A percentile compares a stretch with the other conserved stretches of the same genome.
Conservation (phyloP, 768 basidiomycete species). For the Suillus placidus region DNA sequence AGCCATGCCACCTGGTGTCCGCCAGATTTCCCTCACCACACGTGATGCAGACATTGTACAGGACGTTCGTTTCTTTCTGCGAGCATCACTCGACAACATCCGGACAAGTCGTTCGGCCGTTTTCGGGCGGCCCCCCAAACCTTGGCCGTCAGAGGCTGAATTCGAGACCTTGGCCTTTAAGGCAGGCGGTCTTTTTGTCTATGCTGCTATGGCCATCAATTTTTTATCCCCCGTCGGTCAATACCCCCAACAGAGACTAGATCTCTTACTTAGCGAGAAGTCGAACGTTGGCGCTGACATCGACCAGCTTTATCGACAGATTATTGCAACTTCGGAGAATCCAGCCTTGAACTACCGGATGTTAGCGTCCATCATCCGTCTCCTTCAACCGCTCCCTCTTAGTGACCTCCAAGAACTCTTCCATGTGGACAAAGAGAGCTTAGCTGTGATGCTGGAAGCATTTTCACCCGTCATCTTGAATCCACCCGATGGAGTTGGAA, state of each 20-base stretch:
- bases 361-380: neutral
- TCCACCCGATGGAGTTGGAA: neutral
- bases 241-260: neutral
- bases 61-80: constrained; percentile 19
- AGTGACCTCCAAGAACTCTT: neutral
- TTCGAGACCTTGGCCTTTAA: constrained; percentile 15
- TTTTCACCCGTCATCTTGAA: neutral
- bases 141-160: constrained; percentile 21
- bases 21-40: neutral
- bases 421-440: neutral
- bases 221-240: constrained; percentile 13
- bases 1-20: constrained; percentile 11
- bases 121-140: constrained; percentile 2
- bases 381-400: neutral
- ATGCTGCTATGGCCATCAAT: constrained; percentile 19
- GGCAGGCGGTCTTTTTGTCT: constrained; percentile 19
- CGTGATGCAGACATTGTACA: constrained; percentile 13
- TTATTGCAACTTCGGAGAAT: neutral
- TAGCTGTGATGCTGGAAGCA: neutral
- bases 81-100: constrained; percentile 16
- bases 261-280: neutral
- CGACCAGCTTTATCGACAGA: neutral
- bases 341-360: neutral
- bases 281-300: neutral
- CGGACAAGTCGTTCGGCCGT: constrained; percentile 1